A percentile compares a stretch with the other conserved stretches of the same genome.
Evolutionary conservation across 306 rosid species (phyloP).

Genomic region (Abrus pulchellus): DNA sequence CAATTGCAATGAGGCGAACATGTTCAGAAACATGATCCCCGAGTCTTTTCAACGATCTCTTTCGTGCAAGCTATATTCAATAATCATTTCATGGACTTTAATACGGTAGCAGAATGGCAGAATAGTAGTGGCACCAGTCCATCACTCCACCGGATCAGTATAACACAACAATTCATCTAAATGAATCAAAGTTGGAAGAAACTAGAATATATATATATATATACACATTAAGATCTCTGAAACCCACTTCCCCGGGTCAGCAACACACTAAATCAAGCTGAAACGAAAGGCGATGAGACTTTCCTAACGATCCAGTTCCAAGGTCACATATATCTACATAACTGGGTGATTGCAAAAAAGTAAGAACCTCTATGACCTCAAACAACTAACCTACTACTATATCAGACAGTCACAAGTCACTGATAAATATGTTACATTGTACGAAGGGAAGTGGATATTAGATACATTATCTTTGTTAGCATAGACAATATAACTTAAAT

Average conservation of each 20-base stretch:
- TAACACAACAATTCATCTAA: neutral
- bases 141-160: neutral
- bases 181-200: conserved; percentile 18
- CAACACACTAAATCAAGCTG: conserved; percentile 61
- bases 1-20: too few relatives aligned
- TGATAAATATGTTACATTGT: conserved; percentile 70
- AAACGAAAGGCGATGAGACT: conserved; percentile 60
- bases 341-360: conserved; percentile 67
- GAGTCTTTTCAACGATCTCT: too few relatives aligned
- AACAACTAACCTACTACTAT: conserved; percentile 52
- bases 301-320: conserved; percentile 55
- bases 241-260: conserved; percentile 73
- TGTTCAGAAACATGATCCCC: too few relatives aligned
- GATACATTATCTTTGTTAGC: conserved; percentile 74
- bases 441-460: conserved; percentile 61
- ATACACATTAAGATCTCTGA: conserved; percentile 59
- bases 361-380: conserved; percentile 66
- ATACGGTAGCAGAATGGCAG: too few relatives aligned
- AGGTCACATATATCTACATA: conserved; percentile 74
- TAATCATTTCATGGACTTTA: too few relatives aligned
- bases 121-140: too few relatives aligned
- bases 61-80: neutral
- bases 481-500: conserved; percentile 52
- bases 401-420: conserved; percentile 51
- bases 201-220: conserved; percentile 34